These are phyloP conservation scores for Rhodamnia argentea DNA, from an alignment of 345 rosid genomes.

Conservation along the genomic window DNA sequence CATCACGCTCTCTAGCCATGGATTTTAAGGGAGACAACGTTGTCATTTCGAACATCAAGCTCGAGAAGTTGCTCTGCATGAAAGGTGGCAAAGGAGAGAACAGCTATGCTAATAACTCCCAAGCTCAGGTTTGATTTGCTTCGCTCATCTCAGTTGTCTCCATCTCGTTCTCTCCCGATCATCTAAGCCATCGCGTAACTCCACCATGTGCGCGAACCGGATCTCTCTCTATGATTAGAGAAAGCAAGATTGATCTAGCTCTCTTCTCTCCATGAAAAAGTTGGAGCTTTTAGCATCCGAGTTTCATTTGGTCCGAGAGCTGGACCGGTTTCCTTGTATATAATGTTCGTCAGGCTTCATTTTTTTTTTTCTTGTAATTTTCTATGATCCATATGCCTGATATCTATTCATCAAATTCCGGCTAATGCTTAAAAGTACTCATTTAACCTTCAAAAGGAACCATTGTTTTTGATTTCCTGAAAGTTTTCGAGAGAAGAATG, in stretches of 20 bases:
- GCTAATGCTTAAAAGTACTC: not conserved
- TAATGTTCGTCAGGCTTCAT: not conserved
- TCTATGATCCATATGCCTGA: not conserved
- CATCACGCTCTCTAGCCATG: conserved; percentile 17
- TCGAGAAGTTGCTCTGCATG: conserved; percentile 85
- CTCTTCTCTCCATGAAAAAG: not conserved
- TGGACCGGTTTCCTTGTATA: not conserved
- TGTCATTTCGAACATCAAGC: conserved; percentile 54
- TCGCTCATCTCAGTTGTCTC: not conserved
- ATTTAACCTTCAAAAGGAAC: not conserved
- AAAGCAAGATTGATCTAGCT: not conserved
- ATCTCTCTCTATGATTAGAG: not conserved
- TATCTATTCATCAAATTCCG: not conserved
- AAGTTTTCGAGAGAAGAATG: not conserved
- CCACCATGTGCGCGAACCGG: not conserved
- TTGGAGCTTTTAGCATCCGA: not conserved
- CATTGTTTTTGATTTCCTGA: not conserved
- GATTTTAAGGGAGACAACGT: conserved; percentile 42
- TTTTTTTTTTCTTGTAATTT: not conserved
- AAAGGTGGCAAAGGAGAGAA: conserved; percentile 89
- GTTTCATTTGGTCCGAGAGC: not conserved
- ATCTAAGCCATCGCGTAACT: not conserved
- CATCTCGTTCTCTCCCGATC: not conserved
- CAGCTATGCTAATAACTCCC: conserved; percentile 92
- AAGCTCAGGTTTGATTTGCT: conserved; percentile 64